Percentiles rank a stretch among this genome's conserved stretches.
Evolutionary conservation across 2,329 filamentous ascomycete genomes (phyloP).

Genomic region (Botrytis aclada): DNA sequence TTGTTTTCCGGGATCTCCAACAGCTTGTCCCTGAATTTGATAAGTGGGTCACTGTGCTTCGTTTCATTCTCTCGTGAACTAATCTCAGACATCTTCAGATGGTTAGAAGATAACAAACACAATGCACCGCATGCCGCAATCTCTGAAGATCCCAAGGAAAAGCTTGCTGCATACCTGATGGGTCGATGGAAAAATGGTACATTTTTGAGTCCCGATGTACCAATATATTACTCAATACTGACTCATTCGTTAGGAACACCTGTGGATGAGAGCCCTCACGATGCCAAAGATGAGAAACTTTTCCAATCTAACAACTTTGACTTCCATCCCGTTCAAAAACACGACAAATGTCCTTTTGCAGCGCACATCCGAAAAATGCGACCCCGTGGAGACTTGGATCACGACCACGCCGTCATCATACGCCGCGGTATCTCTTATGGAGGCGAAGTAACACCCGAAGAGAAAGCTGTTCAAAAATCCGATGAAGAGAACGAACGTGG

Average conservation of each 20-base stretch:
- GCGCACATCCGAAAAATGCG: constrained; percentile 49
- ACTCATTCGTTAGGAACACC: neutral
- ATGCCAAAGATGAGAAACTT: constrained; percentile 23
- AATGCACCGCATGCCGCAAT: neutral
- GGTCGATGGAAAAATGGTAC: constrained; percentile 8
- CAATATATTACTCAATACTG: neutral
- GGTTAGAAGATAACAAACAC: constrained; percentile 4
- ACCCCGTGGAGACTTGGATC: constrained; percentile 40
- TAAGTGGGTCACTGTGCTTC: constrained; percentile 40
- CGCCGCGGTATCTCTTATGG: constrained; percentile 47
- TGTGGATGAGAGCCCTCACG: neutral
- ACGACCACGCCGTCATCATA: constrained; percentile 39
- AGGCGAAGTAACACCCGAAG: constrained; percentile 40
- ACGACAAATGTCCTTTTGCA: constrained; percentile 45
- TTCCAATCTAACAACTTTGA: constrained; percentile 34
- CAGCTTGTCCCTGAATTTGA: constrained; percentile 47
- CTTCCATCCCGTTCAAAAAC: constrained; percentile 31
- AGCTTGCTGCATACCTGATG: constrained; percentile 7
- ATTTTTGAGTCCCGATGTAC: constrained; percentile 28
- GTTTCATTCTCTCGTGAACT: neutral
- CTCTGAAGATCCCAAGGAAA: neutral
- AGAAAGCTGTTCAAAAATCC: constrained; percentile 30
- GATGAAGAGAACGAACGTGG: constrained; percentile 40
- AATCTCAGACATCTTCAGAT: neutral
- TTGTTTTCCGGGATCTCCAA: constrained; percentile 45